Conservation (phyloP, 1,284 basidiomycete genomes). For the Cystobasidium slooffiae region DNA sequence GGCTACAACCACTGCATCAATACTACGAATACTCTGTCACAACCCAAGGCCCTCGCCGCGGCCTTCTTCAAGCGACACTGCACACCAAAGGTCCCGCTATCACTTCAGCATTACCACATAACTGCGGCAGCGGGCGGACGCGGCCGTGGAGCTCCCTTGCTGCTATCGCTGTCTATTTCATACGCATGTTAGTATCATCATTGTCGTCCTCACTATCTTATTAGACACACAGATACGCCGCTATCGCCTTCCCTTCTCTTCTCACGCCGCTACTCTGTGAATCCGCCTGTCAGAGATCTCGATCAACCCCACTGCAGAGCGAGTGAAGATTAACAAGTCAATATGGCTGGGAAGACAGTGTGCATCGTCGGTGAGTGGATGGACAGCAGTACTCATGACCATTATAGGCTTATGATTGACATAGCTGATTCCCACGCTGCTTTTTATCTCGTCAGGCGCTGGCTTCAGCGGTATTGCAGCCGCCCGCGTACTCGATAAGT, state of each 20-base stretch:
- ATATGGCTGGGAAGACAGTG: conserved; percentile 15
- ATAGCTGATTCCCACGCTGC: not conserved
- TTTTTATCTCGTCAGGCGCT: not conserved
- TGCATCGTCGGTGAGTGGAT: conserved; percentile 38
- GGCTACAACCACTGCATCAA: too few species aligned
- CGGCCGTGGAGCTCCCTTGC: not conserved
- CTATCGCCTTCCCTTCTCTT: not conserved
- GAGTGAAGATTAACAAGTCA: not conserved
- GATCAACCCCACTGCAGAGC: not conserved
- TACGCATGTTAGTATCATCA: too few species aligned
- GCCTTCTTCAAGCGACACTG: too few species aligned
- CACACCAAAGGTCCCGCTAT: not conserved
- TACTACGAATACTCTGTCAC: too few species aligned
- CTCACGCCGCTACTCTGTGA: too few species aligned
- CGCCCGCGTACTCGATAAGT: conserved; percentile 33
- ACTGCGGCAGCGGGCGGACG: not conserved
- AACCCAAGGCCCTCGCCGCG: too few species aligned
- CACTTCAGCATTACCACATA: not conserved
- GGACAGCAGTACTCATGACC: too few species aligned
- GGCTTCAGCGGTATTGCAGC: conserved; percentile 41
- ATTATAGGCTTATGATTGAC: too few species aligned
- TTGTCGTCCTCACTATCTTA: not conserved
- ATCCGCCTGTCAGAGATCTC: not conserved
- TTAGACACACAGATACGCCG: not conserved
- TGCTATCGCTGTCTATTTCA: too few species aligned